These are phyloP conservation scores for Aspergillus funiculosus DNA, from an alignment of 495 filamentous ascomycete species.

Conservation along the genomic window DNA sequence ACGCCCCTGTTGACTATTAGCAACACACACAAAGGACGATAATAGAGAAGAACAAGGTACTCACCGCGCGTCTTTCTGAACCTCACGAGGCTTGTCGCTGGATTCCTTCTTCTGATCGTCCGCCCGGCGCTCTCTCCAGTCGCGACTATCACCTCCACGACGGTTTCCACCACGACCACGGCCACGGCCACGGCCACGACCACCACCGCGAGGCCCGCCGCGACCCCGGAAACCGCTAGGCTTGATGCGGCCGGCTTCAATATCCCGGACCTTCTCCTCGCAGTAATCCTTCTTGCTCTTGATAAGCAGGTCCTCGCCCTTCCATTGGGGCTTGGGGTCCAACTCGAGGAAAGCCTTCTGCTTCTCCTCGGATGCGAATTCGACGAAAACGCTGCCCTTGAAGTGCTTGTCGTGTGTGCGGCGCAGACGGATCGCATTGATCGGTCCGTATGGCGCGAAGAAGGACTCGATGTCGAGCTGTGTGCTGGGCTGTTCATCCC, in stretches of 20 bases:
- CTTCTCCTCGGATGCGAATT: slow-evolving; percentile 71
- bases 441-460: slow-evolving; percentile 72
- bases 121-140: slow-evolving; percentile 64
- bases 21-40: neutral
- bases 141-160: slow-evolving; percentile 45
- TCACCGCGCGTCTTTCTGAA: slow-evolving; percentile 45
- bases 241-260: slow-evolving; percentile 63
- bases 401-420: slow-evolving; percentile 63
- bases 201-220: slow-evolving; percentile 22
- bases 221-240: slow-evolving; percentile 39
- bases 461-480: slow-evolving; percentile 93
- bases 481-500: slow-evolving; percentile 65
- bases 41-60: slow-evolving; percentile 5
- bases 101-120: slow-evolving; percentile 62
- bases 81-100: slow-evolving; percentile 27
- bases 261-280: slow-evolving; percentile 68
- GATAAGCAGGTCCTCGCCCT: slow-evolving; percentile 64
- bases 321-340: slow-evolving; percentile 76
- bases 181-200: slow-evolving; percentile 29
- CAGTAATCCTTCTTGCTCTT: slow-evolving; percentile 86
- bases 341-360: slow-evolving; percentile 70
- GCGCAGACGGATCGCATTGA: slow-evolving; percentile 81
- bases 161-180: slow-evolving; percentile 29
- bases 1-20: slow-evolving; percentile 34
- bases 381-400: slow-evolving; percentile 94